A percentile compares a stretch with the other conserved stretches of the same genome.
These are phyloP conservation scores for Lyophyllum semitale DNA, from an alignment of 768 basidiomycete genomes.

Conservation along the genomic window DNA sequence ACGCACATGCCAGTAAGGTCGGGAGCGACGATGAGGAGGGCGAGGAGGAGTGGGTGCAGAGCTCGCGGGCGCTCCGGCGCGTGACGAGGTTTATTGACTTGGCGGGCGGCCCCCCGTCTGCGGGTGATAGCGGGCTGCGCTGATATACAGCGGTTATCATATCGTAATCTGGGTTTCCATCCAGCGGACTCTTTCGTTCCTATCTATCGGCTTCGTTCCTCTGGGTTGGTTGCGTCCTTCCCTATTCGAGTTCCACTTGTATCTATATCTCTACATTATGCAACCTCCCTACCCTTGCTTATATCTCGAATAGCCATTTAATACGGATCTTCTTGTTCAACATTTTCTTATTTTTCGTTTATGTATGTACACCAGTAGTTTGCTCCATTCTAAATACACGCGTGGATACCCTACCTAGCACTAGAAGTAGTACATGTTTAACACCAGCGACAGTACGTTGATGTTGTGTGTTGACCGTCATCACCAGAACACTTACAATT, in stretches of 20 bases:
- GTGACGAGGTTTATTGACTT: constrained; percentile 84
- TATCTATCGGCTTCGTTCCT: not conserved
- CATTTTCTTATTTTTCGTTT: not conserved
- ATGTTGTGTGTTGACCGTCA: too few relatives aligned
- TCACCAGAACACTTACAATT: too few relatives aligned
- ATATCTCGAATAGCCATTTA: not conserved
- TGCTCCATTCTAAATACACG: constrained; percentile 1
- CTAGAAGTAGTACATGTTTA: too few relatives aligned
- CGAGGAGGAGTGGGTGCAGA: constrained; percentile 35
- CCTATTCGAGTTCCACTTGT: constrained; percentile 3
- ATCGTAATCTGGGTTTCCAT: not conserved
- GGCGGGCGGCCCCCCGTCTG: constrained; percentile 26
- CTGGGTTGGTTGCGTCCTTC: not conserved
- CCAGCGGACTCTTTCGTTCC: not conserved
- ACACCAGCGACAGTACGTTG: too few relatives aligned
- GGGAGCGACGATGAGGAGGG: constrained; percentile 27
- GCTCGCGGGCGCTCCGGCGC: constrained; percentile 67
- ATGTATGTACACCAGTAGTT: constrained; percentile 10
- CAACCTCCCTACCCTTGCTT: constrained; percentile 2
- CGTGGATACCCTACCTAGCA: not conserved
- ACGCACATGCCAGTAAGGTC: constrained; percentile 47
- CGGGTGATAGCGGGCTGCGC: constrained; percentile 6
- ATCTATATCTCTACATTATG: constrained; percentile 7
- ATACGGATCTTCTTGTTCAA: constrained; percentile 1
- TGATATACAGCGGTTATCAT: not conserved